phyloP scores from a whole-genome alignment of 169 alveolate species.

The Amoebophrya sp. region DNA sequence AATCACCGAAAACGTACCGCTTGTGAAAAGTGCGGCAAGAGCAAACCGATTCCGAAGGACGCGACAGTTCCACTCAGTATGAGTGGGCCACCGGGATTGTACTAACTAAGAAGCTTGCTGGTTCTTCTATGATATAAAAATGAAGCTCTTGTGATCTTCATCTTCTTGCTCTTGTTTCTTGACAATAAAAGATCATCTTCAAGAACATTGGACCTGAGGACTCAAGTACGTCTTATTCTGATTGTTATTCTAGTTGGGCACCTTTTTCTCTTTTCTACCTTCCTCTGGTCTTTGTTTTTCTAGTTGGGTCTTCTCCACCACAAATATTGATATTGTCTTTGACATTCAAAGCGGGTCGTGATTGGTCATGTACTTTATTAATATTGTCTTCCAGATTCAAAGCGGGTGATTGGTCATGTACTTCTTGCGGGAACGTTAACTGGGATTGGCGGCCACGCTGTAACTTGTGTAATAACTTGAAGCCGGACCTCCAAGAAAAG shows the following conservation, averaged over 20 bases:
- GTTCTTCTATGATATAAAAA: not conserved
- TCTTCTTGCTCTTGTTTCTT: not conserved
- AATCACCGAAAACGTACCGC: too few relatives aligned
- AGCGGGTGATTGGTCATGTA: constrained; percentile 31
- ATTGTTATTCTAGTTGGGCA: too few relatives aligned
- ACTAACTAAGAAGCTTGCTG: not conserved
- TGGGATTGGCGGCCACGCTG: constrained; percentile 38
- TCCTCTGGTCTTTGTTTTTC: too few relatives aligned
- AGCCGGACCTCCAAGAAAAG: constrained; percentile 35
- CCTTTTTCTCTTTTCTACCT: too few relatives aligned
- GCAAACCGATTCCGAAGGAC: not conserved
- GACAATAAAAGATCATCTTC: not conserved
- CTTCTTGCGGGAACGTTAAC: constrained; percentile 31
- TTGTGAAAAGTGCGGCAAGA: not conserved
- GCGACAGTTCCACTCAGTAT: not conserved
- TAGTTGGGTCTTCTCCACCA: too few relatives aligned
- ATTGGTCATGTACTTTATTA: too few relatives aligned
- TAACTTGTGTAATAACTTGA: constrained; percentile 2
- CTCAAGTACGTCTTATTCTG: too few relatives aligned
- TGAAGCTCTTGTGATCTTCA: not conserved
- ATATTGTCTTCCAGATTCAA: not conserved
- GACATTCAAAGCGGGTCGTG: too few relatives aligned
- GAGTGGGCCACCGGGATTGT: not conserved
- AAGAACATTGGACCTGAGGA: too few relatives aligned
- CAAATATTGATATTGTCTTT: too few relatives aligned